phyloP scores from a whole-genome alignment of 805 yeast genomes.

The Metschnikowia similis region DNA sequence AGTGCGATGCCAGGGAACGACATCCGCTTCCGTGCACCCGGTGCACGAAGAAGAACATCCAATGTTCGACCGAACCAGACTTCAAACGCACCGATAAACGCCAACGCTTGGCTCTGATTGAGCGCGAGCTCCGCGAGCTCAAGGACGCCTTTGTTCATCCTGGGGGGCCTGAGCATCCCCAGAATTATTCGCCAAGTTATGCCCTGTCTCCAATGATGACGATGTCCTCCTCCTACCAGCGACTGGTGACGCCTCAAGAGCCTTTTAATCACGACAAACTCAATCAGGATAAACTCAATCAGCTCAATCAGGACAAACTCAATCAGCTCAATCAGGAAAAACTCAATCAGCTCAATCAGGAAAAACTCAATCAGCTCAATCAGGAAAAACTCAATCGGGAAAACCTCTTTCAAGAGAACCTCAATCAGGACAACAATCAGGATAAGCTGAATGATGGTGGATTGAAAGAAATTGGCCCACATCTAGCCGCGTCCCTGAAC shows the following conservation, averaged over 20 bases:
- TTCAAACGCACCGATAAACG: constrained; percentile 89
- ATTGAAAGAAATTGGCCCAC: not conserved
- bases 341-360: no score
- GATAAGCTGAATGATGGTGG: no score
- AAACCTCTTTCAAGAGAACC: no score
- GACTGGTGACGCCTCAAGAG: not conserved
- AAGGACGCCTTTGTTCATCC: constrained; percentile 44
- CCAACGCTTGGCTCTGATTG: constrained; percentile 79
- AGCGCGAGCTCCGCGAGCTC: constrained; percentile 69
- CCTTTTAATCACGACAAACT: not conserved
- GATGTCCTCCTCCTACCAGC: not conserved
- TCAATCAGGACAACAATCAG: no score
- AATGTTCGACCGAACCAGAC: constrained; percentile 71
- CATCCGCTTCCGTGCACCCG: constrained; percentile 80
- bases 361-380: no score
- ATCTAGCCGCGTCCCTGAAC: not conserved
- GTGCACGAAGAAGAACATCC: constrained; percentile 65
- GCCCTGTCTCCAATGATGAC: not conserved
- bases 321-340: no score
- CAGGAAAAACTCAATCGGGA: no score
- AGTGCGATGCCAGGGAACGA: constrained; percentile 78
- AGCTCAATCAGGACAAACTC: no score
- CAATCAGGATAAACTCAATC: no score
- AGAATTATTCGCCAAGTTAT: not conserved
- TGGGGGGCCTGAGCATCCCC: not conserved